These are phyloP conservation scores for Fusarium odoratissimum DNA, from an alignment of 2,329 filamentous ascomycete species.

Conservation along the genomic window DNA sequence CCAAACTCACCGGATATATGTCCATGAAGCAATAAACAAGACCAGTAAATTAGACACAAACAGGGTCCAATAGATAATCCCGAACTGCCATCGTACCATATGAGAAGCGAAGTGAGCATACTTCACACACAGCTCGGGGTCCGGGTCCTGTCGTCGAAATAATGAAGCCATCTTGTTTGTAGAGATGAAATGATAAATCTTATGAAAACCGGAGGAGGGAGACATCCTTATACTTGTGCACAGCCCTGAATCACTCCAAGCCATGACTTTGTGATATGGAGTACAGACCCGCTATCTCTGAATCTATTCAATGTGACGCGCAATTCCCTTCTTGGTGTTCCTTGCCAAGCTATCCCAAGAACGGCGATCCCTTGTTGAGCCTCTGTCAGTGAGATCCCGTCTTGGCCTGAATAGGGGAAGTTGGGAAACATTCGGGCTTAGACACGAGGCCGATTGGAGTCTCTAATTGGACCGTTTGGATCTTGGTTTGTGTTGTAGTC, in stretches of 20 bases:
- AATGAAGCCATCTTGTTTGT: conserved; percentile 36
- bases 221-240: conserved; percentile 34
- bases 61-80: conserved; percentile 59
- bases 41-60: conserved; percentile 58
- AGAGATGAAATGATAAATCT: not conserved
- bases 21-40: conserved; percentile 58
- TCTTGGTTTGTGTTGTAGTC: conserved; percentile 35
- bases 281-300: conserved; percentile 34
- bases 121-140: conserved; percentile 49
- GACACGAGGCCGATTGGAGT: conserved; percentile 25
- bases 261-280: conserved; percentile 13
- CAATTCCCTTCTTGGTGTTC: conserved; percentile 39
- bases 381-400: conserved; percentile 4
- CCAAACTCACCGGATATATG: conserved; percentile 55
- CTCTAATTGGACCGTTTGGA: conserved; percentile 28
- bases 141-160: conserved; percentile 27
- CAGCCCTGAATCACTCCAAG: conserved; percentile 13
- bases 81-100: conserved; percentile 56
- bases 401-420: conserved; percentile 14
- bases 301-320: conserved; percentile 37
- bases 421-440: conserved; percentile 23
- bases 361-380: conserved; percentile 39
- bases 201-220: not conserved
- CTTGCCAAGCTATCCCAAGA: conserved; percentile 37
- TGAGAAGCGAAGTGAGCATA: conserved; percentile 60